These are phyloP conservation scores for Trichoderma citrinoviride DNA, from an alignment of 2,329 filamentous ascomycete species.

Conservation along the genomic window DNA sequence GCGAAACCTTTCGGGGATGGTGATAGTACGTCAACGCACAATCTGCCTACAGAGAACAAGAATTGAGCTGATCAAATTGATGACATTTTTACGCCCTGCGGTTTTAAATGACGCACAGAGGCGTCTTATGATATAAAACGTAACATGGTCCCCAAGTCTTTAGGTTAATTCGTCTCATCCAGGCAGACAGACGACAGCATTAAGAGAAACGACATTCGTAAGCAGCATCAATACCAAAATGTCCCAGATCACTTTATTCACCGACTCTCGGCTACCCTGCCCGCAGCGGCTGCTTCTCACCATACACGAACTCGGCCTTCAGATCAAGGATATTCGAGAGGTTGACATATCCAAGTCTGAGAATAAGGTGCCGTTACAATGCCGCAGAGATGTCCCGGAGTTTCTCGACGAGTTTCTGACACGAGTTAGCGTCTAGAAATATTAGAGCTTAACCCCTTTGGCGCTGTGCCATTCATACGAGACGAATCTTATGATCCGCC, in stretches of 20 bases:
- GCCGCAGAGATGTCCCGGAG: rapidly evolving
- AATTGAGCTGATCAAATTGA: too few species aligned
- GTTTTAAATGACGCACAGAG: too few species aligned
- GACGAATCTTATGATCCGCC: not conserved
- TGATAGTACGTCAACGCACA: not conserved
- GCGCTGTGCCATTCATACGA: constrained; percentile 2
- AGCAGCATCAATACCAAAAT: not conserved
- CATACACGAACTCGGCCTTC: not conserved
- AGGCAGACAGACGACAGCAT: not conserved
- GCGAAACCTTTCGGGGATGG: constrained; percentile 8
- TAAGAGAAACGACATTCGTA: not conserved
- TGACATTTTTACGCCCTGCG: not conserved
- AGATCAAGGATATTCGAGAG: constrained; percentile 2
- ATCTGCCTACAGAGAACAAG: not conserved
- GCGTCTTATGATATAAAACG: not conserved
- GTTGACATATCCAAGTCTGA: constrained; percentile 8
- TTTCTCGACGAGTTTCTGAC: not conserved
- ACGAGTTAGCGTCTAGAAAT: not conserved
- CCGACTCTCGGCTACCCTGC: constrained; percentile 8
- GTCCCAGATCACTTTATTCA: constrained; percentile 3
- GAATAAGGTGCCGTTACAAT: not conserved
- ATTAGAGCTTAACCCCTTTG: not conserved
- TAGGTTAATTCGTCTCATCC: not conserved
- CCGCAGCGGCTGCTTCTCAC: not conserved
- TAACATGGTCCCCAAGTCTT: not conserved